Evolutionary conservation across 1,284 basidiomycete genomes (phyloP), one percentile per base, ranked within the genome.

Genomic region (Mycena sp.): DNA sequence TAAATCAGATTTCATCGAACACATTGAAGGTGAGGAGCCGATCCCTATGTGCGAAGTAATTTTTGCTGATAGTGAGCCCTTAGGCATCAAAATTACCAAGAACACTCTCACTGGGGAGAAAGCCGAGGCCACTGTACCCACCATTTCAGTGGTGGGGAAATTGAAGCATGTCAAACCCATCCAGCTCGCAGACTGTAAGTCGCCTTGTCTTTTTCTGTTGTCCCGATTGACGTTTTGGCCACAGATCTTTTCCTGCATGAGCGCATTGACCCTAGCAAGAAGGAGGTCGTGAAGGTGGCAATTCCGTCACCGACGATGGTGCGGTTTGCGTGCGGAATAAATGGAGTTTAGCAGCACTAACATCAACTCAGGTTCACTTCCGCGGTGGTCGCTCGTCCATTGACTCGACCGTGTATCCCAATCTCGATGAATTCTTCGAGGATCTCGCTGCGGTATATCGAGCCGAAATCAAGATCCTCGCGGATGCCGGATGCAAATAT

Each of bases 241-340:
- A 6, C n/a, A 63, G 61, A 54, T 50, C 46, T 50, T 21, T 64
- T 64, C 25, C 23, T 68, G 30, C 57, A 65, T 46, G 49, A 51
- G 38, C 64, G 53, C n/a, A 61, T 68, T 30, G 67, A 68, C 26
- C 55, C 61, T 5, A 63, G 56, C 48, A 68, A 37, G 40, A 55
- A 55, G 28, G 67, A 65, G 37, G 50, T 68, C 21, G 63, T 63
- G 16, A 68, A 68, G 26, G 63, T 68, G 11, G 63, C 67, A 26
- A 68, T 68, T 55, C 67, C 67, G 10, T 68, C 67, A 6, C 67
- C 67, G 14, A 68, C 67, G 12, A 68, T 68, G 67, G 67, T 68
- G 28, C 58, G 50, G 21, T 41, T n/a, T 19, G 11, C 26, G 11
- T 23, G 4, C 1, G 4, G 6, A 50, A 35, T 3, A 23, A 14